These are phyloP conservation scores for Colletotrichum siamense DNA, from an alignment of 2,329 filamentous ascomycete species.

Conservation along the genomic window DNA sequence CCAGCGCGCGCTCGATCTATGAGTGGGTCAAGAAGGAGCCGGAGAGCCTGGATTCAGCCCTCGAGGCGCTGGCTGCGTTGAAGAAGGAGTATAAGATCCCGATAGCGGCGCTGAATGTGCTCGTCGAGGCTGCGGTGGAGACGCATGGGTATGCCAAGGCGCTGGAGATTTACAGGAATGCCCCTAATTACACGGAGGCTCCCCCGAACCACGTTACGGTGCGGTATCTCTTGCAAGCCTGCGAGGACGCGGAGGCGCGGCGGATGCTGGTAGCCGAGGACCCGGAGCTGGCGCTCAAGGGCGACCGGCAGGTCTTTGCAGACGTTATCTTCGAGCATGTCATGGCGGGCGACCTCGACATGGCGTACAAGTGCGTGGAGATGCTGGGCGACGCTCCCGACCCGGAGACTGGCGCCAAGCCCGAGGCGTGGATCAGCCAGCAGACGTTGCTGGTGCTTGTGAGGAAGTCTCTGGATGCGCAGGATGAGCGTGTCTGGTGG, in stretches of 20 bases:
- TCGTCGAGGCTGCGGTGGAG: conserved; percentile 39
- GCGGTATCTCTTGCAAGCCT: conserved; percentile 34
- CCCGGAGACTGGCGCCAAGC: not conserved
- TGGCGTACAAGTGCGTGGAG: conserved; percentile 18
- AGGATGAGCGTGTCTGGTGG: conserved; percentile 19
- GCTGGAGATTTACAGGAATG: conserved; percentile 36
- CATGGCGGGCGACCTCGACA: conserved; percentile 5
- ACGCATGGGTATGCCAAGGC: conserved; percentile 33
- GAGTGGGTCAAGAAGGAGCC: conserved; percentile 55
- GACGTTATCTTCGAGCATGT: conserved; percentile 7
- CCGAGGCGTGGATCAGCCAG: conserved; percentile 1
- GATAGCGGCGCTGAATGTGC: conserved; percentile 37
- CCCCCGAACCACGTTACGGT: conserved; percentile 30
- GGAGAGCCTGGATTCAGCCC: conserved; percentile 53
- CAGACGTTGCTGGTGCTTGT: conserved; percentile 13
- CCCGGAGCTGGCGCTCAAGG: conserved; percentile 24
- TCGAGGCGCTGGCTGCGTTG: conserved; percentile 62
- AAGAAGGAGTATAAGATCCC: conserved; percentile 39
- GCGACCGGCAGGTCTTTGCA: not conserved
- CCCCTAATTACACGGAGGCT: conserved; percentile 32
- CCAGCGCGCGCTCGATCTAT: conserved; percentile 69
- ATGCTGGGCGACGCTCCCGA: conserved; percentile 4
- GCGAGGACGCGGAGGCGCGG: conserved; percentile 27
- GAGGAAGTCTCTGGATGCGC: conserved; percentile 11
- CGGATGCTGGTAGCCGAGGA: conserved; percentile 35